Conservation (phyloP, 164 flowering plant species). For the Houttuynia cordata region DNA sequence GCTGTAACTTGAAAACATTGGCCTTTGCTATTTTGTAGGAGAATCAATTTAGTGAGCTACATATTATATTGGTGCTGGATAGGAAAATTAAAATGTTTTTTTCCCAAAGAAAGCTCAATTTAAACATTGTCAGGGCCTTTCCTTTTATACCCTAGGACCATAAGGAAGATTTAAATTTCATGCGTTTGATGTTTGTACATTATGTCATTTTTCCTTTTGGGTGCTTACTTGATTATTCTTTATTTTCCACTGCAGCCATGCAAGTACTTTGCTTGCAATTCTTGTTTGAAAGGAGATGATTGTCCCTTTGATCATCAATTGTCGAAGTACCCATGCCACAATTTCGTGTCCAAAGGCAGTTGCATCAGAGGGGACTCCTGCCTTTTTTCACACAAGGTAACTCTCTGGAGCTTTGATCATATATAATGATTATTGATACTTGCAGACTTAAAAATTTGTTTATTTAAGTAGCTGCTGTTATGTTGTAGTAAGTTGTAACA, state of each 20-base stretch:
- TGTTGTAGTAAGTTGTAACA: background rate
- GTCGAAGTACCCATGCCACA: conserved; percentile 73
- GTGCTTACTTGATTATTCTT: no score
- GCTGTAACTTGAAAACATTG: no score
- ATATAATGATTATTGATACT: background rate
- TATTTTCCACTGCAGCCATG: conserved; percentile 57
- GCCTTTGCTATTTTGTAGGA: no score
- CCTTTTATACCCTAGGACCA: no score
- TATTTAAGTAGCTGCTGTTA: background rate
- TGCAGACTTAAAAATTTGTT: background rate
- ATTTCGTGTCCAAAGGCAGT: conserved; percentile 34
- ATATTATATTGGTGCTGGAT: no score
- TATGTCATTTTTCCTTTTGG: no score
- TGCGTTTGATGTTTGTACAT: no score
- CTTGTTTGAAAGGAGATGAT: conserved; percentile 87
- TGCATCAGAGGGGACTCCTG: conserved; percentile 68
- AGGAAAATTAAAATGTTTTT: no score
- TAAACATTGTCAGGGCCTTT: no score
- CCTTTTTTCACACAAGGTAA: conserved; percentile 83
- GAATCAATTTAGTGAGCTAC: no score
- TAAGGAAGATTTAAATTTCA: no score
- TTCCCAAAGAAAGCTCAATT: no score
- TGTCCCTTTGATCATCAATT: conserved; percentile 87
- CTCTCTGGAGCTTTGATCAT: background rate
- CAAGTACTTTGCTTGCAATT: conserved; percentile 41